Conservation (phyloP, 148 eudicot genomes). For the Silene uniflora region DNA sequence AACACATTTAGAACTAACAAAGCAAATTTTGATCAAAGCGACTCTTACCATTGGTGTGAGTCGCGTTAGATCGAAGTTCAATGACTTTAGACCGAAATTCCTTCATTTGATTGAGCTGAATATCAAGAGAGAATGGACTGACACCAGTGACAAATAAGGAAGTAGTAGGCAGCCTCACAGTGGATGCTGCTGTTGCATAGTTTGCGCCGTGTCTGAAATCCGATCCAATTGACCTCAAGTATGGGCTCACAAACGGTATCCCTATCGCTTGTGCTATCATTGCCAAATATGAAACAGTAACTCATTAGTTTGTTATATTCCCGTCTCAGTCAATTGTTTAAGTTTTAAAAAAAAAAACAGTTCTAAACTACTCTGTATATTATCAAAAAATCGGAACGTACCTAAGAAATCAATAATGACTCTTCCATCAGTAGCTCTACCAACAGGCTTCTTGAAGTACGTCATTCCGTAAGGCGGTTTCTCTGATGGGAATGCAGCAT, state of each 20-base stretch:
- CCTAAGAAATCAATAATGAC: slow-evolving; percentile 79
- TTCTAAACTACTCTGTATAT: no score
- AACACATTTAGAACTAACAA: no score
- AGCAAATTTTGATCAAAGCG: neutral
- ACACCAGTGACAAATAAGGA: slow-evolving; percentile 77
- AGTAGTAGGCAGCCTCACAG: slow-evolving; percentile 63
- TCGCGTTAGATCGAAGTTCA: slow-evolving; percentile 28
- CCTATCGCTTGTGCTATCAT: slow-evolving; percentile 65
- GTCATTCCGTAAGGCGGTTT: slow-evolving; percentile 64
- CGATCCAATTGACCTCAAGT: slow-evolving; percentile 74
- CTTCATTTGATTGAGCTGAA: slow-evolving; percentile 85
- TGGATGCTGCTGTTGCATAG: slow-evolving; percentile 80
- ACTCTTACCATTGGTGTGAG: slow-evolving; percentile 30
- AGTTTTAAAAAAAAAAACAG: no score
- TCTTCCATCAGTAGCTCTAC: slow-evolving; percentile 78
- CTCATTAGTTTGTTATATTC: neutral
- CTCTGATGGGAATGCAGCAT: slow-evolving; percentile 64
- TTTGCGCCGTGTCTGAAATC: slow-evolving; percentile 81
- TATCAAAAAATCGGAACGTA: slow-evolving; percentile 20
- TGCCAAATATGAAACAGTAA: neutral
- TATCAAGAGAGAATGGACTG: slow-evolving; percentile 83
- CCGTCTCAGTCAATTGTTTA: neutral
- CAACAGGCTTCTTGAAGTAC: slow-evolving; percentile 61
- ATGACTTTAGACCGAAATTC: slow-evolving; percentile 52
- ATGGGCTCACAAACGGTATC: slow-evolving; percentile 79